Conservation (phyloP, 164 flowering plant genomes). For the Hamamelis virginiana region DNA sequence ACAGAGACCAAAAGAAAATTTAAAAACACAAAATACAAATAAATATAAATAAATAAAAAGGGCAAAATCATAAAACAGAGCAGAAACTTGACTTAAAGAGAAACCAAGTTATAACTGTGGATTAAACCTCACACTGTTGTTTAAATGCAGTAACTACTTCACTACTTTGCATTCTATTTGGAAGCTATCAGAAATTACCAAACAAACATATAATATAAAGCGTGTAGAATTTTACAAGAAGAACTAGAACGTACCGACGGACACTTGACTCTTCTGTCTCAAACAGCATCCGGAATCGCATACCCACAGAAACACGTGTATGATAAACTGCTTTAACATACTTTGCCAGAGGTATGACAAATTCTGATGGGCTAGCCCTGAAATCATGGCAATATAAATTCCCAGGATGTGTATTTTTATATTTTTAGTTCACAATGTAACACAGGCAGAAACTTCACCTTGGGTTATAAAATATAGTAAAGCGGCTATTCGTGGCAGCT, state of each 20-base stretch:
- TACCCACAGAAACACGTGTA: slow-evolving; percentile 58
- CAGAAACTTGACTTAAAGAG: background rate
- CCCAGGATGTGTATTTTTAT: background rate
- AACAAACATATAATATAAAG: too few relatives aligned
- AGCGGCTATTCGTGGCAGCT: slow-evolving; percentile 54
- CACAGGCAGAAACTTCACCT: slow-evolving; percentile 26
- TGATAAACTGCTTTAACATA: slow-evolving; percentile 57
- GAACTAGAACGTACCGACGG: slow-evolving; percentile 32
- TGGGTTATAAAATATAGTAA: slow-evolving; percentile 55
- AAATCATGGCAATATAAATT: slow-evolving; percentile 1
- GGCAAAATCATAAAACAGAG: background rate
- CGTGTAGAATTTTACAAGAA: background rate
- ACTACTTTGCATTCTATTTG: too few relatives aligned
- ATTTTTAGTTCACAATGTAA: background rate
- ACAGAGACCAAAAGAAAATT: too few relatives aligned
- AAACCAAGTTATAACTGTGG: background rate
- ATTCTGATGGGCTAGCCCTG: slow-evolving; percentile 74
- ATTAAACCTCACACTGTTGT: background rate
- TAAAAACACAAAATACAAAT: too few relatives aligned
- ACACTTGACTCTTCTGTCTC: slow-evolving; percentile 67
- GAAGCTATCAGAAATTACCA: too few relatives aligned
- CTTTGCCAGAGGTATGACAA: slow-evolving; percentile 60
- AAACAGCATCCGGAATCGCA: slow-evolving; percentile 66
- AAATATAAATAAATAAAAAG: too few relatives aligned
- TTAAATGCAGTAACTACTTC: background rate